Conservation (phyloP, 805 yeast genomes). For the Saturnispora diversa region DNA sequence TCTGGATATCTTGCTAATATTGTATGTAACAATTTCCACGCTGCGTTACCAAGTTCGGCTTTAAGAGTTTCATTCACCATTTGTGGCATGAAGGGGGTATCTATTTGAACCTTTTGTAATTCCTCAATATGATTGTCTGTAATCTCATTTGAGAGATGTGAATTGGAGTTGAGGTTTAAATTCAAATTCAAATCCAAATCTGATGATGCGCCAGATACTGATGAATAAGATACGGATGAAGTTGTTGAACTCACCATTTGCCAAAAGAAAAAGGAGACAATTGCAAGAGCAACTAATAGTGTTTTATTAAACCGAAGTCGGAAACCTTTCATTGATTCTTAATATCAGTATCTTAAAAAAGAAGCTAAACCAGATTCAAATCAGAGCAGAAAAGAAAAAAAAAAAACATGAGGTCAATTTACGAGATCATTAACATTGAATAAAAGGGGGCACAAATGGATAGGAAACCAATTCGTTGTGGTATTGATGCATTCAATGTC, state of each 20-base stretch:
- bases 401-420: no score
- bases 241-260: conserved; percentile 2
- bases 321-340: background rate
- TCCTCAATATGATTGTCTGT: background rate
- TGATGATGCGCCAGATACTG: no score
- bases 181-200: no score
- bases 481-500: conserved; percentile 46
- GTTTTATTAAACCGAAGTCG: background rate
- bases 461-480: background rate
- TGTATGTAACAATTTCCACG: conserved; percentile 91
- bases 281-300: background rate
- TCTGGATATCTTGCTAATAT: conserved; percentile 90
- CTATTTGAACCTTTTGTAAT: no score
- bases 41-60: conserved; percentile 82
- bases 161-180: no score
- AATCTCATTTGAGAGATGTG: background rate
- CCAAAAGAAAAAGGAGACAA: conserved; percentile 4
- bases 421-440: background rate
- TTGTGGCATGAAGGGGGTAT: conserved; percentile 69
- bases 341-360: no score
- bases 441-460: background rate
- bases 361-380: no score
- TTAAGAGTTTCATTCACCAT: conserved; percentile 67
- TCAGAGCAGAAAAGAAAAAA: no score
- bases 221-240: background rate